Base-by-base conservation (phyloP, 2,329 filamentous ascomycete genomes). In the Paecilomyces niveus region DNA sequence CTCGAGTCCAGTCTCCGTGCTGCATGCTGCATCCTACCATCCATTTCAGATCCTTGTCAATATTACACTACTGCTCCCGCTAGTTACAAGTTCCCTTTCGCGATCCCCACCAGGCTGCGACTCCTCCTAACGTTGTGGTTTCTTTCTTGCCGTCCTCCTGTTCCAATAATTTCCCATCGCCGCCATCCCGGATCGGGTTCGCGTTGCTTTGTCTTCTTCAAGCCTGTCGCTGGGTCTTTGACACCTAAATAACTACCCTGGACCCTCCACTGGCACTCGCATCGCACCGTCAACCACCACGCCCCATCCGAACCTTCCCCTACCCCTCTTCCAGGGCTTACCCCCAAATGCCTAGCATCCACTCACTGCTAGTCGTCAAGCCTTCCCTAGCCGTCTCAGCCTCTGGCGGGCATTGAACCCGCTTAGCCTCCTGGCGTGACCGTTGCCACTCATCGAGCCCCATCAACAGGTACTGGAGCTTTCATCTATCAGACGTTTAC, bases 211-310 rank as follows among this genome's bases (percentile, higher is more conserved):
- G 56, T 58, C 58, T 57, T 57, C 56, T 56, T 60, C 54, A 49
- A 45, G 58, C 54, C 57, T 61, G 59, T 61, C 64, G 33, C 32
- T 55, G 54, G 54, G 33, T 55, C 33, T 61, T 60, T 56, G 63
- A 64, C 70, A 72, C 68, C 70, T 73, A 73, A 72, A 72, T 73
- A 74, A 70, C 64, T 64, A 73, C 69, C 72, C 70, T 72, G 70
- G 70, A 72, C 70, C 71, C 71, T 72, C 68, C 67, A 70, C 64
- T 65, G 54, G 60, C 63, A 61, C 58, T 66, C 62, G 59, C 65
- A 66, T 65, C 58, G 57, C 61, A 65, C 64, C 62, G 63, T 67
- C 59, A 58, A 63, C 61, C 32, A 26, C 18, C 45, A 56, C 39
- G 45, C 39, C 54, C 57, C 29, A 50, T 31, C 26, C 57, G 13